phyloP scores from a whole-genome alignment of 2,329 filamentous ascomycete genomes.

The Helicocarpus griseus region DNA sequence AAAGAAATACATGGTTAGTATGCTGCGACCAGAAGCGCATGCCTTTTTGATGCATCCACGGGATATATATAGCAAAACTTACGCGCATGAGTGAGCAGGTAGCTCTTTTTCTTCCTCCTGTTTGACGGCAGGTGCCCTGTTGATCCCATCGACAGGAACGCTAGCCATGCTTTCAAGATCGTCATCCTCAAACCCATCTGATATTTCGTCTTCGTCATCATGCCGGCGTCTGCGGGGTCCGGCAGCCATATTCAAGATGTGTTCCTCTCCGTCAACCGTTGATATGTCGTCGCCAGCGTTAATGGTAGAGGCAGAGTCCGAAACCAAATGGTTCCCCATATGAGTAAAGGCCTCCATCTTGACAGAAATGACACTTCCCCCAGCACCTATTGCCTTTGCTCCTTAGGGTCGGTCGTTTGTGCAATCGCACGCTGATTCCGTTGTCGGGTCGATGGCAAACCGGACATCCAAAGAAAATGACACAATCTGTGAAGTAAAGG shows the following conservation, averaged over 20 bases:
- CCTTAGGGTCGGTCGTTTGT: not conserved
- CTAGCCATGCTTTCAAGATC: constrained; percentile 69
- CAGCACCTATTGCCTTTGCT: not conserved
- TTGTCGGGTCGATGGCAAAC: not conserved
- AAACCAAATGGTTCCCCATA: constrained; percentile 67
- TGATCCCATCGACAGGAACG: constrained; percentile 66
- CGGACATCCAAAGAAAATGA: not conserved
- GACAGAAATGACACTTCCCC: constrained; percentile 3
- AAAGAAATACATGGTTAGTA: constrained; percentile 6
- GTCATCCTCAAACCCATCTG: constrained; percentile 74
- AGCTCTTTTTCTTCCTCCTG: constrained; percentile 81
- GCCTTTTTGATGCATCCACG: not conserved
- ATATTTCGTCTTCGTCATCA: constrained; percentile 84
- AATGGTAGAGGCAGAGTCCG: constrained; percentile 74
- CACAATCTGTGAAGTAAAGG: not conserved
- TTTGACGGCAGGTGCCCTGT: constrained; percentile 44
- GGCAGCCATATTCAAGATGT: constrained; percentile 59
- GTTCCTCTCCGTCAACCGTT: constrained; percentile 67
- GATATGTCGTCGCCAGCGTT: constrained; percentile 76
- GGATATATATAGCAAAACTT: constrained; percentile 35
- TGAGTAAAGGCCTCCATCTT: constrained; percentile 82
- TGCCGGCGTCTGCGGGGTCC: constrained; percentile 56
- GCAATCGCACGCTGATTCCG: not conserved
- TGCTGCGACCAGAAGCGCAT: constrained; percentile 9
- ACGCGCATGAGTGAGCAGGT: constrained; percentile 92